Base-by-base conservation (phyloP, 2,329 filamentous ascomycete genomes). In the Ceratocystiopsis minuta region DNA sequence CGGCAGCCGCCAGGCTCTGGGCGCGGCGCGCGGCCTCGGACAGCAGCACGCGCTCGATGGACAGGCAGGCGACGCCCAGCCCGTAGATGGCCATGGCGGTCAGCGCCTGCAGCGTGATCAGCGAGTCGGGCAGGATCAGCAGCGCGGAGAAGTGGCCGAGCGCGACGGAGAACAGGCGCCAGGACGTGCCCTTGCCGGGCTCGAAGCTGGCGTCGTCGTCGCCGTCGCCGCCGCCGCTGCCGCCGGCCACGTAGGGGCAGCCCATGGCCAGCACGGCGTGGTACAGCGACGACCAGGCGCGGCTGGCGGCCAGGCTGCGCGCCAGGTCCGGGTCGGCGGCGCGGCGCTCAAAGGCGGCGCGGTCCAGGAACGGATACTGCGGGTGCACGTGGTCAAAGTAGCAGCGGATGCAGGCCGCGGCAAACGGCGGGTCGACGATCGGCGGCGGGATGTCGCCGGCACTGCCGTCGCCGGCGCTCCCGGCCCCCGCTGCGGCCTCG, bases 351-450 rank as follows among this genome's bases (percentile, higher is more conserved):
- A 65, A 65, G 4, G 48, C 39, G 15, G 46, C 39, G 31, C 51
- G 53, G 37, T 63, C 57, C 2, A 65, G 52, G 42, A 65, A 63
- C 1, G 63, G 60, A 43, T 62, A 59, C 0, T 60, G 35, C 0
- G 56, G 56, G 43, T 65, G 61, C 2, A 60, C 48, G 11, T 57
- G 52, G 2, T 57, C 50, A 42, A 65, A 65, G 48, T 63, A 65
- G 34, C 18, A 52, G 55, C 11, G 35, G 9, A 48, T 43, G 31
- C 43, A 48, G 11, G 40, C 32, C 13, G 46, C 35, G 0, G 46
- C 40, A 34, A 48, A 42, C 13, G 16, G 16, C 2, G 37, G 37
- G 16, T 41, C 38, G 11, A 45, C n/a, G 10, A 20, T 24, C 15
- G 9, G 24, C 24, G 24, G 24, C 9, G 24, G 24, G 6, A 28